Base-by-base conservation (phyloP, 192 early-diverging fungal species). In the Coemansia sp. region DNA sequence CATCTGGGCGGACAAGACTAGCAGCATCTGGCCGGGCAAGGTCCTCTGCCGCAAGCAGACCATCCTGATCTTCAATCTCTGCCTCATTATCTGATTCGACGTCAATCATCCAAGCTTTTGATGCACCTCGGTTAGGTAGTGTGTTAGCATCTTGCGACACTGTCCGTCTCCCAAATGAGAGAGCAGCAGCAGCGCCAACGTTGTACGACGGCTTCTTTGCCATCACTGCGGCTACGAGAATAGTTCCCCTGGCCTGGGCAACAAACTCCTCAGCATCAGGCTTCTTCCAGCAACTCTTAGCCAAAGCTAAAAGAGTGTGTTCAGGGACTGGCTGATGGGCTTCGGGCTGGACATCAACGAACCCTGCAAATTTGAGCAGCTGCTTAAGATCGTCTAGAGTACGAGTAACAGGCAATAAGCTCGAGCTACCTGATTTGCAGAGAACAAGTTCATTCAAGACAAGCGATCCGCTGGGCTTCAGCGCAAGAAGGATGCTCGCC, bases 1-100 rank as follows among this genome's bases (percentile, higher is more conserved):
- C 90, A 49, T 87, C 88, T 5, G 91, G 90, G 25, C 88, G 84
- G 22, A 79, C 67, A 41, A 90, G 75, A 49, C 82, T 68, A 27
- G 75, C 78, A 62, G 87, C 84, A 60, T 76, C 80, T 30, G 92
- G 92, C 60, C 89, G 89, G 32, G 86, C 71, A 53, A 89, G 77
- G 77, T 95, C 93, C 14, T 84, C 85, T 31, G 92, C 96, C 61
- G 93, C 92, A 69, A 96, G 79, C 26, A 97, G 76, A 18, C 68
- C 80, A 58, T 96, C 93, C 70, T 98, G 94, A 60, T 96, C 90
- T 53, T 90, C 90, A 18, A 95, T 79, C 67, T 92, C 92, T 4
- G 74, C 83, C 69, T 91, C 91, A 22, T 93, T 89, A 47, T 94
- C 88, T 24, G 92, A 89, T 24, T 87, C 86, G 24, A 81, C 85